Evolutionary conservation across 257 asterid genomes (phyloP).

Genomic region (Verbena officinalis): DNA sequence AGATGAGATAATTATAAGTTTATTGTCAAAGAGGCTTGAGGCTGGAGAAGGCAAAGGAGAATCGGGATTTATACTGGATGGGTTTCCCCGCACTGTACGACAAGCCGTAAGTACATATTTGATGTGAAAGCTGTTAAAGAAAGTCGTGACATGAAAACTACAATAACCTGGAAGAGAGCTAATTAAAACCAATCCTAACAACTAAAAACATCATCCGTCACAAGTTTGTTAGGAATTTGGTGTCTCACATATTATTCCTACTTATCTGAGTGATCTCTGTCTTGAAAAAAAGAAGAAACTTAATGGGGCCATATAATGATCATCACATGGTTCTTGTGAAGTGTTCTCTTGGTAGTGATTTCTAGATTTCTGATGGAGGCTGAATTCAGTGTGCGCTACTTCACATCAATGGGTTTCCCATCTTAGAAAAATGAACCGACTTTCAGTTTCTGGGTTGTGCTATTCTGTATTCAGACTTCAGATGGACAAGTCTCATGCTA

Average conservation of each 20-base stretch:
- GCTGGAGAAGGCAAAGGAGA: constrained; percentile 82
- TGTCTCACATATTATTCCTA: not conserved
- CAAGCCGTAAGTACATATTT: constrained; percentile 75
- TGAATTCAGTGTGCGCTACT: constrained; percentile 1
- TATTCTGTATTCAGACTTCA: constrained; percentile 7
- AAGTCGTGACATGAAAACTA: not conserved
- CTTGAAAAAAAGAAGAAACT: not conserved
- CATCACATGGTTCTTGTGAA: not conserved
- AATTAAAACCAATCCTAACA: not conserved
- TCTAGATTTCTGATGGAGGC: not conserved
- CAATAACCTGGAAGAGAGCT: not conserved
- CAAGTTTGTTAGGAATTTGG: not conserved
- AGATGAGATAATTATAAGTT: constrained; percentile 81
- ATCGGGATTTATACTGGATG: constrained; percentile 90
- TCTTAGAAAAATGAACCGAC: not conserved
- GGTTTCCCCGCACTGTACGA: constrained; percentile 93
- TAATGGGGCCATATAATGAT: not conserved
- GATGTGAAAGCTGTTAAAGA: not conserved
- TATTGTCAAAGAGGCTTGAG: constrained; percentile 93
- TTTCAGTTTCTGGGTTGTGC: not conserved
- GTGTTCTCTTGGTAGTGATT: not conserved
- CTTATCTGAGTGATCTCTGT: not conserved
- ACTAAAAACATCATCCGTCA: not conserved
- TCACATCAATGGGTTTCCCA: constrained; percentile 2
- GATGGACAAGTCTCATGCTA: constrained; percentile 4